Percentiles rank a stretch among this genome's conserved stretches.
phyloP scores from a whole-genome alignment of 2,329 filamentous ascomycete species.

The Fusarium piperis region DNA sequence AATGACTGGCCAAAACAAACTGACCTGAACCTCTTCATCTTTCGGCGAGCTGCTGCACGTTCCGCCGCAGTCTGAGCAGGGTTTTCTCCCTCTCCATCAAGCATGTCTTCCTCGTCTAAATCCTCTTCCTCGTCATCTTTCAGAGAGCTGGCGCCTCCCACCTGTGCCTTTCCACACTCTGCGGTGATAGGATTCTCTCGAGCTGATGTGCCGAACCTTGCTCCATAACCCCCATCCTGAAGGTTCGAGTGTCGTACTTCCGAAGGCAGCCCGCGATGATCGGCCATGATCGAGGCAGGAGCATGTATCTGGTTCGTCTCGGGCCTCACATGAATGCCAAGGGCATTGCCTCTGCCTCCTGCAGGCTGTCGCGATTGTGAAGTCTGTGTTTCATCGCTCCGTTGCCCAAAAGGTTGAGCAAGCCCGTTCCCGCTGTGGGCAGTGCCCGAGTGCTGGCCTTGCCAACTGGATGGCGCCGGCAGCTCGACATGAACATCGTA shows the following conservation, averaged over 20 bases:
- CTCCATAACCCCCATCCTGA: slow-evolving; percentile 13
- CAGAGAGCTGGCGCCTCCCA: slow-evolving; percentile 47
- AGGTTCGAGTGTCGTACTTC: slow-evolving; percentile 5
- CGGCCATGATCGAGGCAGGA: neutral
- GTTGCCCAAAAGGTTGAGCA: slow-evolving; percentile 56
- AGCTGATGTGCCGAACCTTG: slow-evolving; percentile 6
- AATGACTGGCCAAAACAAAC: slow-evolving; percentile 7
- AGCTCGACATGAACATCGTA: slow-evolving; percentile 58
- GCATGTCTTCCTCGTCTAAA: slow-evolving; percentile 66
- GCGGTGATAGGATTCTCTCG: neutral
- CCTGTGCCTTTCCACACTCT: slow-evolving; percentile 38
- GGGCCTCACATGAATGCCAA: slow-evolving; percentile 76
- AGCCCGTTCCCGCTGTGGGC: slow-evolving; percentile 57
- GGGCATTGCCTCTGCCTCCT: slow-evolving; percentile 52
- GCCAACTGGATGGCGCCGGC: slow-evolving; percentile 66
- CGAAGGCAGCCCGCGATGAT: slow-evolving; percentile 11
- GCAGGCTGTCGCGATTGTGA: slow-evolving; percentile 44
- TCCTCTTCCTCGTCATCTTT: slow-evolving; percentile 64
- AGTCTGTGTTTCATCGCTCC: slow-evolving; percentile 41
- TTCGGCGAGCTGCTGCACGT: slow-evolving; percentile 65
- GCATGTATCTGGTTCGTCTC: slow-evolving; percentile 16
- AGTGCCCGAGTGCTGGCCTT: slow-evolving; percentile 63
- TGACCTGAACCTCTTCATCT: slow-evolving; percentile 85
- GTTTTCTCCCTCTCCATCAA: slow-evolving; percentile 52
- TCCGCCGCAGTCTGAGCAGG: slow-evolving; percentile 65